Evolutionary conservation across 2,329 filamentous ascomycete species (phyloP).

Genomic region (Xylariales sp.): DNA sequence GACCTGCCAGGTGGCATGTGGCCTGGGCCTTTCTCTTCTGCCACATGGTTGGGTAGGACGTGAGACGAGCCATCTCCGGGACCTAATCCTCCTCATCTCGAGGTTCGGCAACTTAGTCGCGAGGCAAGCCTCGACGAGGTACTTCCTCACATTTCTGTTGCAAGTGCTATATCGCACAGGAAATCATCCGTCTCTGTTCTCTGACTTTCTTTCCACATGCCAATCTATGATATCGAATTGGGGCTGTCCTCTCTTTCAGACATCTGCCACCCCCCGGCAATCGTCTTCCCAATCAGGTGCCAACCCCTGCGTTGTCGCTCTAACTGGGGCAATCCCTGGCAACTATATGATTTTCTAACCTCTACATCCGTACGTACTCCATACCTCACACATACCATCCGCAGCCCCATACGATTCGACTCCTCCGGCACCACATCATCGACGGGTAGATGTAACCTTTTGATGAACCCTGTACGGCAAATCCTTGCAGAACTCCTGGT

Average conservation of each 20-base stretch:
- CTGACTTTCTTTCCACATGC: constrained; percentile 17
- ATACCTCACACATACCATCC: constrained; percentile 20
- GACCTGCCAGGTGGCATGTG: background rate
- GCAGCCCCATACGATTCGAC: constrained; percentile 27
- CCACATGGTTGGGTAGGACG: constrained; percentile 15
- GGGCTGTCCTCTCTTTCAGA: constrained; percentile 25
- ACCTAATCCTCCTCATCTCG: constrained; percentile 12
- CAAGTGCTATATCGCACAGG: constrained; percentile 9
- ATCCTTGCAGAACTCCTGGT: constrained; percentile 30
- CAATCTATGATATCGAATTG: constrained; percentile 28
- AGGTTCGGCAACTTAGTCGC: constrained; percentile 11
- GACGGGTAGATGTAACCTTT: constrained; percentile 37
- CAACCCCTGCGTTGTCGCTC: constrained; percentile 20
- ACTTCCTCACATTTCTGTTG: constrained; percentile 15
- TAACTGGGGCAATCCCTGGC: constrained; percentile 26
- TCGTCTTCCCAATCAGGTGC: constrained; percentile 26
- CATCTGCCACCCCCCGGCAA: constrained; percentile 21
- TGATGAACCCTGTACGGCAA: constrained; percentile 26
- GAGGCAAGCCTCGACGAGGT: constrained; percentile 5
- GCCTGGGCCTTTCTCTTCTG: constrained; percentile 2
- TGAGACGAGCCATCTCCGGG: constrained; percentile 36
- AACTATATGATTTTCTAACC: constrained; percentile 24
- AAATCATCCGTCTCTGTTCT: constrained; percentile 3
- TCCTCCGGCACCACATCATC: constrained; percentile 32
- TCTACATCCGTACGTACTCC: constrained; percentile 19